These are phyloP conservation scores for Tubosaeta sp. DNA, from an alignment of 768 basidiomycete genomes.

Conservation along the genomic window DNA sequence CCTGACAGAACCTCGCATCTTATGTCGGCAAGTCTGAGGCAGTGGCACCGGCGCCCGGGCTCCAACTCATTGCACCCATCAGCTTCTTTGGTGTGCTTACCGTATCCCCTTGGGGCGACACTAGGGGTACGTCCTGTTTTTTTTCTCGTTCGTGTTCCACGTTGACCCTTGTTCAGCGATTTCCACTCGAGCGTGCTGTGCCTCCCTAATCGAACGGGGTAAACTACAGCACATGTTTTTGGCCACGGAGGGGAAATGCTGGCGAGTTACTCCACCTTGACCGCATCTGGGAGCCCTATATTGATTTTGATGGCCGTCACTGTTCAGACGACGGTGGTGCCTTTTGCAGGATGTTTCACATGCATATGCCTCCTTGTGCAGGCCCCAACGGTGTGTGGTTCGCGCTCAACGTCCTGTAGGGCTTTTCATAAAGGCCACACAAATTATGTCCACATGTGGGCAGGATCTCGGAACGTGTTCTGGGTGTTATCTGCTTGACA, in stretches of 20 bases:
- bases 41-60: neutral
- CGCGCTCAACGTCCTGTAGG: too few relatives aligned
- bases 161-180: neutral
- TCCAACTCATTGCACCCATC: neutral
- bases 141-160: neutral
- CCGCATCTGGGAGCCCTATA: neutral
- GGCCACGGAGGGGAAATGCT: neutral
- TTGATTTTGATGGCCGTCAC: neutral
- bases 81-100: neutral
- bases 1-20: neutral
- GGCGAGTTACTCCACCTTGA: neutral
- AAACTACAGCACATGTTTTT: neutral
- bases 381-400: too few relatives aligned
- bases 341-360: neutral
- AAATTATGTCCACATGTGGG: too few relatives aligned
- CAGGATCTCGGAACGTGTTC: neutral
- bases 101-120: neutral
- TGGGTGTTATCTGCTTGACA: neutral
- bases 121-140: neutral
- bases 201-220: neutral
- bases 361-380: neutral
- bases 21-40: neutral
- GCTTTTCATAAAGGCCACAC: too few relatives aligned
- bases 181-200: neutral
- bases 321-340: neutral